These are phyloP conservation scores for Physcia stellaris DNA, from an alignment of 495 filamentous ascomycete species.

Conservation along the genomic window DNA sequence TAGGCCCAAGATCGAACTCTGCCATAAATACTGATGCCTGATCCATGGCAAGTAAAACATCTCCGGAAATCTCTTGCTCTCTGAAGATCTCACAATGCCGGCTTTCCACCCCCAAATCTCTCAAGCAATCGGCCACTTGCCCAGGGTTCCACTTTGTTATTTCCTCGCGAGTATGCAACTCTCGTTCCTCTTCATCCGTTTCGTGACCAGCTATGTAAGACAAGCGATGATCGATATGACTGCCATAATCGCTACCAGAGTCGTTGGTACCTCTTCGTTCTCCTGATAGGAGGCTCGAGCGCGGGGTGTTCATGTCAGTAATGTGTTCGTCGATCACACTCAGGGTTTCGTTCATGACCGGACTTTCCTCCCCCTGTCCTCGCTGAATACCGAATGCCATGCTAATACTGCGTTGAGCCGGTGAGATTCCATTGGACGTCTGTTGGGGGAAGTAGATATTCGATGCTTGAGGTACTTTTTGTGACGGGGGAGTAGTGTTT, in stretches of 20 bases:
- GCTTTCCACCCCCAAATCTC: conserved; percentile 64
- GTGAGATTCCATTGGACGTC: background rate
- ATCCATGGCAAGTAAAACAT: conserved; percentile 87
- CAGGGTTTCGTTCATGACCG: conserved; percentile 90
- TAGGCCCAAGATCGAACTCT: conserved; percentile 85
- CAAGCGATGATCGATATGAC: conserved; percentile 55
- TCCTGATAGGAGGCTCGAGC: conserved; percentile 37
- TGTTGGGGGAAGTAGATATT: conserved; percentile 12
- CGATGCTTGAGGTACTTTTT: conserved; percentile 16
- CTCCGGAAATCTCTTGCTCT: conserved; percentile 91
- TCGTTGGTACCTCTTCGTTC: conserved; percentile 53
- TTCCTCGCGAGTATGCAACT: conserved; percentile 42
- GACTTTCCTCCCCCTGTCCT: conserved; percentile 45
- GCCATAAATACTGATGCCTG: conserved; percentile 87
- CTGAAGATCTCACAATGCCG: conserved; percentile 85
- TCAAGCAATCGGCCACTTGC: conserved; percentile 75
- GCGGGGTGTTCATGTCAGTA: conserved; percentile 74
- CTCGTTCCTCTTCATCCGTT: conserved; percentile 57
- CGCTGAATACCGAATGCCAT: conserved; percentile 30
- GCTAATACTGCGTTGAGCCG: conserved; percentile 30
- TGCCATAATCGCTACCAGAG: conserved; percentile 83
- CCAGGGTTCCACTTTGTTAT: conserved; percentile 62
- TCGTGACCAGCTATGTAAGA: conserved; percentile 87
- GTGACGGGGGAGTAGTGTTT: conserved; percentile 14
- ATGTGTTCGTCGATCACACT: conserved; percentile 98